A percentile compares a stretch with the other conserved stretches of the same genome.
Evolutionary conservation across 1,284 basidiomycete genomes (phyloP).

Genomic region (Ceratobasidium sp.): DNA sequence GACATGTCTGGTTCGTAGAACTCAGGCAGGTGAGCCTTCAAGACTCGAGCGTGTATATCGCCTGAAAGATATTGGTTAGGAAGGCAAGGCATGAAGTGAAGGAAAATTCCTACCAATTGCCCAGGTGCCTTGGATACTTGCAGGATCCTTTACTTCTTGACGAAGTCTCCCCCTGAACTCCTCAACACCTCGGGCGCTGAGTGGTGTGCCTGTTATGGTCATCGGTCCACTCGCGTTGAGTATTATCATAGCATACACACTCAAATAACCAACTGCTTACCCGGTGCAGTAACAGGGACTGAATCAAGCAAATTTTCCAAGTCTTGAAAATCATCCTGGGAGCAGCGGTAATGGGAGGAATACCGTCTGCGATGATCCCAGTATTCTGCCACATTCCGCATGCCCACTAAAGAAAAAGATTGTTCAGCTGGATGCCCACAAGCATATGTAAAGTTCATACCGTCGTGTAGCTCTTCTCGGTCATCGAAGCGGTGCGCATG

Average conservation of each 20-base stretch:
- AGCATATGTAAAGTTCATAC: not conserved
- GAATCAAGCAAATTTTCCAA: not conserved
- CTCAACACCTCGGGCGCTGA: not conserved
- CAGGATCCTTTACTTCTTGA: not conserved
- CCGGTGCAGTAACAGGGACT: not conserved
- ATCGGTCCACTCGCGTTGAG: not conserved
- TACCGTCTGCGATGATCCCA: conserved; percentile 25
- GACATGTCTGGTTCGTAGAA: conserved; percentile 5
- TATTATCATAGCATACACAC: too few species aligned
- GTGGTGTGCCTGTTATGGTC: not conserved
- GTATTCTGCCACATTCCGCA: conserved; percentile 25
- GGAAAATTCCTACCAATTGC: not conserved
- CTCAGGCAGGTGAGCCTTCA: not conserved
- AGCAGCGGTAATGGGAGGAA: not conserved
- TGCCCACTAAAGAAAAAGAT: not conserved
- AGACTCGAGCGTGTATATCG: not conserved
- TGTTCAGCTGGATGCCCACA: not conserved
- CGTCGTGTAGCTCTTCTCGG: not conserved
- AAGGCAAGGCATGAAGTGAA: not conserved
- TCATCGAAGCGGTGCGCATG: not conserved
- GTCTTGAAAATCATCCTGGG: not conserved
- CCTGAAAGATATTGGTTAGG: not conserved
- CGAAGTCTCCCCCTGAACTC: not conserved
- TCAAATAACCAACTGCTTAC: not conserved
- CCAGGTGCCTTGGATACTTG: not conserved